Evolutionary conservation across 139 green algal genomes (phyloP).

Genomic region (Ulvella scutata): DNA sequence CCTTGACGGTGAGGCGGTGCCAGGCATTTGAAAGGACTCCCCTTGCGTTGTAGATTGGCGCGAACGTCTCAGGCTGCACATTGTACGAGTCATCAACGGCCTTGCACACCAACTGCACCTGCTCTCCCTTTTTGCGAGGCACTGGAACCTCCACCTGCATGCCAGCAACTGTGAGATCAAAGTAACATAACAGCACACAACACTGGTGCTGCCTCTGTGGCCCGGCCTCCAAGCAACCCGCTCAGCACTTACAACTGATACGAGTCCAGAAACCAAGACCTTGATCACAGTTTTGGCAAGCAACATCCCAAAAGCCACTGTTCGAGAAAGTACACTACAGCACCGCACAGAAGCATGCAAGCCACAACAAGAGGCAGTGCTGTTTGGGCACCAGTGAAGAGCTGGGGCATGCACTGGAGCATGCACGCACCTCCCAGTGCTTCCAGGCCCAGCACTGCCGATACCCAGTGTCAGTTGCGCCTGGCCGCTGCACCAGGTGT

Average conservation of each 20-base stretch:
- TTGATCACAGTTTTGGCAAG: too few species aligned
- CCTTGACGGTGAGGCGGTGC: constrained; percentile 32
- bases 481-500: constrained; percentile 7
- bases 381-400: too few species aligned
- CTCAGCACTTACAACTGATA: too few species aligned
- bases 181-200: not conserved
- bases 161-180: not conserved
- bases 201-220: too few species aligned
- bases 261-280: too few species aligned
- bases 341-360: too few species aligned
- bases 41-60: constrained; percentile 57
- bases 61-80: constrained; percentile 51
- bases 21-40: constrained; percentile 72
- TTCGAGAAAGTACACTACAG: too few species aligned
- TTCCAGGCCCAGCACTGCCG: constrained; percentile 54
- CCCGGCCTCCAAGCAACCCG: too few species aligned
- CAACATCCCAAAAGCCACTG: too few species aligned
- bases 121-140: constrained; percentile 18
- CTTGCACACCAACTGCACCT: constrained; percentile 34
- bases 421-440: constrained; percentile 34
- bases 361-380: too few species aligned
- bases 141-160: constrained; percentile 22
- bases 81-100: constrained; percentile 64
- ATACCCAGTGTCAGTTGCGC: not conserved
- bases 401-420: not conserved